Conservation (phyloP, 352 stramenopile species). For the Pythium brassicae region DNA sequence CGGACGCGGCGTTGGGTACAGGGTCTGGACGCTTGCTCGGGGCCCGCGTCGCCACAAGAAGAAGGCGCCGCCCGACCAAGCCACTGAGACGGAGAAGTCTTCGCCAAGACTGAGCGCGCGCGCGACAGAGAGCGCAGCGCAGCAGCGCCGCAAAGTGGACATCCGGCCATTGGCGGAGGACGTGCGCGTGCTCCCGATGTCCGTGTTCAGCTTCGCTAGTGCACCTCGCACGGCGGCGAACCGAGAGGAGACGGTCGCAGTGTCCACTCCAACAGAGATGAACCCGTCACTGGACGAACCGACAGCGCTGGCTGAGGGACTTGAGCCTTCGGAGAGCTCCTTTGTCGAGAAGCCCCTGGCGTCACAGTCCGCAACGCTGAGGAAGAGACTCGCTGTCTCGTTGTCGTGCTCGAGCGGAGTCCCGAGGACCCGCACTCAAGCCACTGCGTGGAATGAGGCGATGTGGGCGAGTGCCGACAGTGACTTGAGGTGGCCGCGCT, state of each 20-base stretch:
- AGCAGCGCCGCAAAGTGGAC: neutral
- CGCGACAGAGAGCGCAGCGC: neutral
- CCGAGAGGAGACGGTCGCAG: neutral
- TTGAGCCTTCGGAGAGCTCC: too few relatives aligned
- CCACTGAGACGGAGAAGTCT: neutral
- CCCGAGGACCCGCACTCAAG: neutral
- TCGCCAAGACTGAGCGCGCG: neutral
- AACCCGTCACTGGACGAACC: too few relatives aligned
- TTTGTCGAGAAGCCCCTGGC: too few relatives aligned
- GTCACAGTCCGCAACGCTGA: too few relatives aligned
- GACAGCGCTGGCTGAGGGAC: too few relatives aligned
- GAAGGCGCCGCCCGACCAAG: neutral
- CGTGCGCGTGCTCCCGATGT: neutral
- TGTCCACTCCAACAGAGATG: too few relatives aligned
- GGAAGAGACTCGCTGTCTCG: neutral
- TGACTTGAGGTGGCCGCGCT: slow-evolving; percentile 3
- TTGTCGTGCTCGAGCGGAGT: slow-evolving; percentile 1
- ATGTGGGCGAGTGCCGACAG: slow-evolving; percentile 15
- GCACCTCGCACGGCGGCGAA: neutral
- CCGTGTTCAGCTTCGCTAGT: slow-evolving; percentile 8
- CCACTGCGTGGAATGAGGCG: neutral
- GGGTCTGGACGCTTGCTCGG: slow-evolving; percentile 29
- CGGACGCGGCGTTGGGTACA: slow-evolving; percentile 25
- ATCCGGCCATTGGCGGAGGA: neutral
- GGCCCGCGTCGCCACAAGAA: slow-evolving; percentile 2